Base-by-base conservation (phyloP, 768 basidiomycete genomes). In the Gymnopilus junonius region DNA sequence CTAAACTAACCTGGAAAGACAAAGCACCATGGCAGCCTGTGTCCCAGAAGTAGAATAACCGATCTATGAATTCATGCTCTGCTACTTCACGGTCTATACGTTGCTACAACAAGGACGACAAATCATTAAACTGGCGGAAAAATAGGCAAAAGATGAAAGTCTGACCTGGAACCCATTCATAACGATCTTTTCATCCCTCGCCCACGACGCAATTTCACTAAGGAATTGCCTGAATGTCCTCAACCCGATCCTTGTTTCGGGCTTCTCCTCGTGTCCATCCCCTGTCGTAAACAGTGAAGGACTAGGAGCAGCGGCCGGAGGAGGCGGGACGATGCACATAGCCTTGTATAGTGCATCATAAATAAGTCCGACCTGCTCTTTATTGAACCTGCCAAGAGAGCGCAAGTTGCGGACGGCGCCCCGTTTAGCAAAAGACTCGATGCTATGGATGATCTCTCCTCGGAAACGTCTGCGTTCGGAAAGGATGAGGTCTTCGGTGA, bases 1-100 rank as follows among this genome's bases (percentile, higher is more conserved):
- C 42, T 37, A 39, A 11, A 72, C 80, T n/a, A 55, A 90, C 94
- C 82, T 97, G 95, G 76, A 97, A 90, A 4, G 94, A 95, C 40
- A 99, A 76, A 1, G 95, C 90, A 0, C 96, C 97, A 61, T 84
- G 80, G 72, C 85, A 87, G 20, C 89, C 85, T 2, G 80, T 84
- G 77, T 99, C 97, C 97, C 97, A 99, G 71, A 93, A 94, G 78
- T 84, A 95, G 79, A 97, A 99, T 53, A 99, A 75, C 23, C 95
- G 82, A 70, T 98, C 94, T 58, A 99, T 93, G 61, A 99, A 83
- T 69, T 97, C 96, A 70, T 99, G 97, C 64, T 99, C 97, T 34
- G 94, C 95, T n/a, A 97, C 83, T 69, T 89, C 86, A 53, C 93
- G 85, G 70, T 97, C 94, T 23, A 94, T 80, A 54, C 97, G 88